Base-by-base conservation (phyloP, 495 filamentous ascomycete species). In the Penicillium robsamsonii region DNA sequence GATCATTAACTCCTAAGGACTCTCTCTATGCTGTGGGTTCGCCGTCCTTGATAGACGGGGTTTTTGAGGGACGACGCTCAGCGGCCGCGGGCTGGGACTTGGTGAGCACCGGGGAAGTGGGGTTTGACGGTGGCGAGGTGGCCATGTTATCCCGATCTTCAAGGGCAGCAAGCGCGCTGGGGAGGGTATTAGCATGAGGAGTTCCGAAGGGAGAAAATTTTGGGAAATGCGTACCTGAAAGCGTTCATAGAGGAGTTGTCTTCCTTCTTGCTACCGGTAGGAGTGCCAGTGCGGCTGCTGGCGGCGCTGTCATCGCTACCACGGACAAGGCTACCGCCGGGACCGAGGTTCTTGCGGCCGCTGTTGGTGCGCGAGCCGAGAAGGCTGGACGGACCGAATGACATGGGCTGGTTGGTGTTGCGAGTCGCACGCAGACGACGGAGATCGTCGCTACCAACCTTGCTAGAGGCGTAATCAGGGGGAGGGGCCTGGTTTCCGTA, bases 381-480 rank as follows among this genome's bases (percentile, higher is more conserved):
- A 81, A 90, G 87, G 29, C 87, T 88, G n/a, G 87, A 81, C 2
- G 90, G 86, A 22, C 85, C 89, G 62, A 95, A 85, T 10, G 70
- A 81, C 71, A 71, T 75, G 48, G 76, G 75, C 58, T 79, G 75
- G 55, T 87, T 89, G 62, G 84, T 70, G 60, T 83, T 84, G 55
- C 82, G 78, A 58, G 82, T 83, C 27, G 82, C 79, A 67, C 87
- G 78, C 27, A 98, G 81, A 67, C 86, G 88, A 45, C 88, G 83
- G 18, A 98, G 84, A 66, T 98, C 94, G 57, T 96, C 91, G 71
- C 88, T 89, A 46, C 87, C 89, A 58, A 98, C 87, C 57, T 86
- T 87, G 75, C 90, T 96, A 59, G 82, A 83, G 29, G 82, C 77
- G 62, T 84, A 88, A 63, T 91, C 87, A 7, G 82, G 81, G 2